These are phyloP conservation scores for Claviceps fusiformis DNA, from an alignment of 2,329 filamentous ascomycete genomes.

Conservation along the genomic window DNA sequence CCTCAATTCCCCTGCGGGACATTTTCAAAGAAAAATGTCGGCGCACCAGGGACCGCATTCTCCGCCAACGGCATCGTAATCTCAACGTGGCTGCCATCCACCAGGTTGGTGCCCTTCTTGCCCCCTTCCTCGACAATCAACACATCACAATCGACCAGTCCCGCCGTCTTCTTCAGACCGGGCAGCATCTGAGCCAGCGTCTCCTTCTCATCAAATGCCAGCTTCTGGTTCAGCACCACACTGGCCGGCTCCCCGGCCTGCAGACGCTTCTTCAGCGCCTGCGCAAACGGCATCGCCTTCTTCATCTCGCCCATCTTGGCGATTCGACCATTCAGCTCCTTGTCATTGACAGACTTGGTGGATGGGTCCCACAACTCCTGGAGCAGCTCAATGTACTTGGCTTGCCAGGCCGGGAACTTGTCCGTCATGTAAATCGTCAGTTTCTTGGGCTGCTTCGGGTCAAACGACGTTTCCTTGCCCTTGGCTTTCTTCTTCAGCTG, in stretches of 20 bases:
- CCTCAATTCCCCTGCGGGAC: constrained; percentile 29
- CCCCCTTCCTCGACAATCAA: constrained; percentile 57
- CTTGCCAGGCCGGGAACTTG: constrained; percentile 80
- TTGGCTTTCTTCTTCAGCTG: constrained; percentile 85
- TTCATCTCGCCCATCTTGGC: constrained; percentile 83
- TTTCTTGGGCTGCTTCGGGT: constrained; percentile 85
- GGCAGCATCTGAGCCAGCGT: constrained; percentile 67
- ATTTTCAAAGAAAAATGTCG: constrained; percentile 78
- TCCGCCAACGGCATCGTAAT: constrained; percentile 48
- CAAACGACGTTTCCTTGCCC: constrained; percentile 73
- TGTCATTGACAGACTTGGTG: constrained; percentile 58
- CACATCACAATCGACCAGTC: constrained; percentile 58
- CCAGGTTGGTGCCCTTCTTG: constrained; percentile 47
- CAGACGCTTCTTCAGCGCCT: constrained; percentile 72
- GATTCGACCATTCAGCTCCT: constrained; percentile 63
- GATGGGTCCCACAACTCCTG: constrained; percentile 52
- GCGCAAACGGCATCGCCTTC: constrained; percentile 96
- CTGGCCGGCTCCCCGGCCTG: constrained; percentile 52
- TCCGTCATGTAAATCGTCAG: constrained; percentile 73
- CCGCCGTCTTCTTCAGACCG: constrained; percentile 61
- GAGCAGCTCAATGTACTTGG: constrained; percentile 73
- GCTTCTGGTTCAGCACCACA: constrained; percentile 66
- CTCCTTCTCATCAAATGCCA: constrained; percentile 73
- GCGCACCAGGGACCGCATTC: constrained; percentile 65
- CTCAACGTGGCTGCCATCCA: constrained; percentile 40